A percentile compares a stretch with the other conserved stretches of the same genome.
Evolutionary conservation across 1,139 yeast species (phyloP).

Genomic region (Diutina ranongensis): DNA sequence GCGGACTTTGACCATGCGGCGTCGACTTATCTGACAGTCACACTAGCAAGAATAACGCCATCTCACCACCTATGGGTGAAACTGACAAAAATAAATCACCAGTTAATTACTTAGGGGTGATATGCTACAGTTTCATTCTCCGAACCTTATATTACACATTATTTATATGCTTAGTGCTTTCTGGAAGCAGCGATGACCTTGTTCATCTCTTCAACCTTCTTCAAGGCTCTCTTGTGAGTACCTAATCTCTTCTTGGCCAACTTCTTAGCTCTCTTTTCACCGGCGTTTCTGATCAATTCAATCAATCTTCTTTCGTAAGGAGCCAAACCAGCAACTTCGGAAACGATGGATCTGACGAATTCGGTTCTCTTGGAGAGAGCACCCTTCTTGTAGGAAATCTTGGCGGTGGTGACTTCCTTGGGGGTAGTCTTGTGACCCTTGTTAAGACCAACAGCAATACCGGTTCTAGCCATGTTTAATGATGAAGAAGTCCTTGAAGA

Average conservation of each 20-base stretch:
- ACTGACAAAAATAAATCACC: no score
- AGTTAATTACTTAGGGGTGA: no score
- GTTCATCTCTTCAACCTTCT: constrained; percentile 98
- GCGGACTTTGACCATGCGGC: not conserved
- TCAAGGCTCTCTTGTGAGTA: constrained; percentile 99
- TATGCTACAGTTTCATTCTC: no score
- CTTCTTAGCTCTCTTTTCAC: constrained; percentile 99
- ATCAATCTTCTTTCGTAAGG: constrained; percentile 99
- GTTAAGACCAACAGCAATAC: constrained; percentile 98
- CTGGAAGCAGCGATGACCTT: constrained; percentile 95
- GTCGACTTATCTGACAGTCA: not conserved
- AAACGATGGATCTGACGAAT: constrained; percentile 90
- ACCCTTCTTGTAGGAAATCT: constrained; percentile 96
- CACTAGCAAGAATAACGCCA: not conserved
- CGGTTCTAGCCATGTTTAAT: constrained; percentile 50
- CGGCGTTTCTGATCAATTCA: constrained; percentile 99
- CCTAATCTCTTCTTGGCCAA: constrained; percentile 99
- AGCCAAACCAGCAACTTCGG: constrained; percentile 98
- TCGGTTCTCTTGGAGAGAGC: constrained; percentile 90
- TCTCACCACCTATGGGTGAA: not conserved
- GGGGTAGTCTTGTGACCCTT: constrained; percentile 97
- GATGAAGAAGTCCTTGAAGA: constrained; percentile 9
- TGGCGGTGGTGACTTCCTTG: constrained; percentile 77
- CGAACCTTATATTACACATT: constrained; percentile 6
- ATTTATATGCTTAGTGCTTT: constrained; percentile 39